Evolutionary conservation across 139 green algal genomes (phyloP).

Genomic region (Chlamydomonas eustigma): DNA sequence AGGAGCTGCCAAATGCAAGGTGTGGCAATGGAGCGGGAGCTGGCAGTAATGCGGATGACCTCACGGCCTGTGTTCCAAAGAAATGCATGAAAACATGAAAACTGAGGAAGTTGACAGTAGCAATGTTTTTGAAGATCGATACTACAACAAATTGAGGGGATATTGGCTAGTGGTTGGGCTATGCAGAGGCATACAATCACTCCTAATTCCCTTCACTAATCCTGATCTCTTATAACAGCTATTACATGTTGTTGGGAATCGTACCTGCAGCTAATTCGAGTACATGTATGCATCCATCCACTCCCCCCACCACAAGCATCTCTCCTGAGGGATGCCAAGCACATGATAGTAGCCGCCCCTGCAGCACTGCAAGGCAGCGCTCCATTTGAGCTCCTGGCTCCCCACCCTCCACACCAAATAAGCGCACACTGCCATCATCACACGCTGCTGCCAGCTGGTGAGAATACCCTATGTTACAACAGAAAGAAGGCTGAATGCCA

Average conservation of each 20-base stretch:
- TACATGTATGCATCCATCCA: constrained; percentile 61
- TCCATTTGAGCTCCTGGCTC: constrained; percentile 53
- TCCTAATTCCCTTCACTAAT: too few relatives aligned
- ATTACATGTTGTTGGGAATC: too few relatives aligned
- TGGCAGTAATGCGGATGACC: constrained; percentile 67
- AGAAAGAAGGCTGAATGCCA: too few relatives aligned
- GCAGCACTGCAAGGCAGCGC: constrained; percentile 49
- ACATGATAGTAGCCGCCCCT: constrained; percentile 56
- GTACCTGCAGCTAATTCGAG: constrained; percentile 51
- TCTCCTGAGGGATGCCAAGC: constrained; percentile 69
- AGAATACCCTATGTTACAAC: constrained; percentile 28
- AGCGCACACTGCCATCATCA: constrained; percentile 81
- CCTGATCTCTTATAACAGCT: too few relatives aligned
- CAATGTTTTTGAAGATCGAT: too few relatives aligned
- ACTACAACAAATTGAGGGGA: too few relatives aligned
- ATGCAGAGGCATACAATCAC: too few relatives aligned
- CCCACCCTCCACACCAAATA: constrained; percentile 63
- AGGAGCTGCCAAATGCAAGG: constrained; percentile 78
- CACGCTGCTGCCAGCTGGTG: constrained; percentile 78
- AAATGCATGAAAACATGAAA: not conserved
- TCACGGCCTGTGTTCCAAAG: constrained; percentile 44
- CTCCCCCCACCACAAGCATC: constrained; percentile 56
- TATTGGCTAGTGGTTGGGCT: too few relatives aligned
- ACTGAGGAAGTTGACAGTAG: too few relatives aligned
- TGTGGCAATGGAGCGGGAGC: constrained; percentile 28